Conservation (phyloP, 192 early-diverging fungal genomes). For the Haplosporangium gracile region DNA sequence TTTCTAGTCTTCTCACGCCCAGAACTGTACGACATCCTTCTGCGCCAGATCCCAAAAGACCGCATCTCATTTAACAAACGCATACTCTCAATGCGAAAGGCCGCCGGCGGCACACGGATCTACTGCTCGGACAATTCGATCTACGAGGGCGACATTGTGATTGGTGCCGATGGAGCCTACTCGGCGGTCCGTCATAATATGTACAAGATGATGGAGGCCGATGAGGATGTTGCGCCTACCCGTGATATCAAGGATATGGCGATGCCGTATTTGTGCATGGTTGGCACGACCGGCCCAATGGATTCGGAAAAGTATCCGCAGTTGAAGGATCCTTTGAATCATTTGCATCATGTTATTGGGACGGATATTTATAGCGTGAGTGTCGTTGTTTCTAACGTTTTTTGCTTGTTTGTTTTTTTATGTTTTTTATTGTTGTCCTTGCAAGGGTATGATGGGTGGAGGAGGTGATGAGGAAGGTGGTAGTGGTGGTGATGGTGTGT, state of each 20-base stretch:
- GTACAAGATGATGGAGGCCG: conserved; percentile 7
- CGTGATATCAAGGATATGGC: conserved; percentile 8
- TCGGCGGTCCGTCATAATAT: conserved; percentile 11
- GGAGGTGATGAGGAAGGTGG: not conserved
- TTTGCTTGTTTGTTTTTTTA: not conserved
- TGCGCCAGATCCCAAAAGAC: not conserved
- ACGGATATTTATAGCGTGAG: not conserved
- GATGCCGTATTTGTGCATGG: conserved; percentile 23
- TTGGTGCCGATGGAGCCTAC: conserved; percentile 41
- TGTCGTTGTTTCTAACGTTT: not conserved
- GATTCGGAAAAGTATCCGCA: conserved; percentile 13
- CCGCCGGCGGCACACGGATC: not conserved
- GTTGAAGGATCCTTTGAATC: conserved; percentile 8
- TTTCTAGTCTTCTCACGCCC: conserved; percentile 37
- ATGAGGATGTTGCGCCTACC: not conserved
- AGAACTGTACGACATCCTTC: conserved; percentile 22
- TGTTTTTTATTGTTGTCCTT: not conserved
- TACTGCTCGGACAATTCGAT: conserved; percentile 26
- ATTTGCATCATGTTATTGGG: conserved; percentile 27
- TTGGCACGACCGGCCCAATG: conserved; percentile 28
- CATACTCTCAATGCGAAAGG: conserved; percentile 1
- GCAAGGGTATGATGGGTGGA: not conserved
- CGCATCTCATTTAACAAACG: conserved; percentile 26
- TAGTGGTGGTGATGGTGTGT: too few relatives aligned
- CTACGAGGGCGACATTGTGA: conserved; percentile 27